These are phyloP conservation scores for Scutellaria baicalensis DNA, from an alignment of 257 asterid species.

Conservation along the genomic window DNA sequence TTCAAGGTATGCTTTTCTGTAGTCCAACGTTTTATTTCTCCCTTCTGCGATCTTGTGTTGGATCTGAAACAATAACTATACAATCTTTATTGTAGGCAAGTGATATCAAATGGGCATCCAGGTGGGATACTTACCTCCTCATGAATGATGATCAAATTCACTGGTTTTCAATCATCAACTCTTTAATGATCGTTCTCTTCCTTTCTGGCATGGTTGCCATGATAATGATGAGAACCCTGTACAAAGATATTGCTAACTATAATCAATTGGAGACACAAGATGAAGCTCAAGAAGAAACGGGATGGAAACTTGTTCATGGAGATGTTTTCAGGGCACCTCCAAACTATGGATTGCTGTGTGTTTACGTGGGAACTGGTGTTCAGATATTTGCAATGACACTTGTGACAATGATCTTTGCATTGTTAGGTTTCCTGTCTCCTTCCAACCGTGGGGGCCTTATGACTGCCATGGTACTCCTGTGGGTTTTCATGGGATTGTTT, in stretches of 20 bases:
- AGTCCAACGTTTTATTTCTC: background rate
- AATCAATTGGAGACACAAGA: slow-evolving; percentile 89
- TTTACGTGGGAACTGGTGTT: slow-evolving; percentile 79
- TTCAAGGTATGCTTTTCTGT: slow-evolving; percentile 43
- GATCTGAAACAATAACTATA: background rate
- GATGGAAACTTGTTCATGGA: slow-evolving; percentile 91
- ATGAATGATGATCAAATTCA: slow-evolving; percentile 93
- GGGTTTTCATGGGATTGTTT: slow-evolving; percentile 90
- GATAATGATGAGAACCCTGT: slow-evolving; percentile 94
- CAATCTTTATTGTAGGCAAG: slow-evolving; percentile 48
- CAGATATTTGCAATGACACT: slow-evolving; percentile 81
- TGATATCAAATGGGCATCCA: slow-evolving; percentile 81
- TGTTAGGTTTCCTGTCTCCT: slow-evolving; percentile 82
- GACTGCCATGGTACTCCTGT: slow-evolving; percentile 90
- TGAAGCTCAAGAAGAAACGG: slow-evolving; percentile 91
- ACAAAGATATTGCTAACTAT: slow-evolving; percentile 82
- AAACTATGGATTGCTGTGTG: slow-evolving; percentile 69
- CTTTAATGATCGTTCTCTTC: slow-evolving; percentile 89
- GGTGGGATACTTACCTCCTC: slow-evolving; percentile 93
- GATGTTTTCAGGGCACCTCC: slow-evolving; percentile 70
- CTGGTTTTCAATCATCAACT: slow-evolving; percentile 92
- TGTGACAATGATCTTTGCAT: slow-evolving; percentile 79
- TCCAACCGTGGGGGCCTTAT: slow-evolving; percentile 87
- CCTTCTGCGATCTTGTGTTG: background rate
- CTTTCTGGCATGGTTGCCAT: slow-evolving; percentile 95